These are phyloP conservation scores for Metschnikowia arizonensis DNA, from an alignment of 805 yeast species.

Conservation along the genomic window DNA sequence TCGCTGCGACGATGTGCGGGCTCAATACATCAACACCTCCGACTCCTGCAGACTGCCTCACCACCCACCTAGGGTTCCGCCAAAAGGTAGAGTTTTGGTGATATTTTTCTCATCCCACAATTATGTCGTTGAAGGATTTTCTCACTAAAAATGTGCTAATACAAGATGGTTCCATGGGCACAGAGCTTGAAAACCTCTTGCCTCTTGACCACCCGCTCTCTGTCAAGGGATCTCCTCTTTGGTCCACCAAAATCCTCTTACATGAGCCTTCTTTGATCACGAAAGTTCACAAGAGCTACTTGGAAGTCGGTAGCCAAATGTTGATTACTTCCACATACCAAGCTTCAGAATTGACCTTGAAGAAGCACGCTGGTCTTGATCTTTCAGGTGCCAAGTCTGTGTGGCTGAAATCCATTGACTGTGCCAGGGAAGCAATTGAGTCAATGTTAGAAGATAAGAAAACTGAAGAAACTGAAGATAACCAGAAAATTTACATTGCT, in stretches of 20 bases:
- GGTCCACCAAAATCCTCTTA: constrained; percentile 20
- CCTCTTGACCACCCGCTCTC: constrained; percentile 17
- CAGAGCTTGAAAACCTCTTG: constrained; percentile 16
- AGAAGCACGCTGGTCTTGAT: constrained; percentile 13
- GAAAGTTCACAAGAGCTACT: constrained; percentile 16
- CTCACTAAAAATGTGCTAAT: constrained; percentile 7
- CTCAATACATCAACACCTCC: background rate
- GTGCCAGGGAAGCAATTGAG: constrained; percentile 14
- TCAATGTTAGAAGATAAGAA: background rate
- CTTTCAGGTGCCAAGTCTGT: constrained; percentile 8
- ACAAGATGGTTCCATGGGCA: constrained; percentile 21
- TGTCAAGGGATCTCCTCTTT: constrained; percentile 19
- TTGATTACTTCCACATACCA: constrained; percentile 20
- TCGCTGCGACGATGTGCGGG: constrained; percentile 3
- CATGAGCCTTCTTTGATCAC: constrained; percentile 15
- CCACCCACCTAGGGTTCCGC: too few relatives aligned
- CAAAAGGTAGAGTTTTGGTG: too few relatives aligned
- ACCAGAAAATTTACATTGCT: constrained; percentile 32
- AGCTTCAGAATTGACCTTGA: constrained; percentile 16
- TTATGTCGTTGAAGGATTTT: constrained; percentile 10
- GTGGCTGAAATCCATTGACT: constrained; percentile 17
- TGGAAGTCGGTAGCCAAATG: constrained; percentile 18
- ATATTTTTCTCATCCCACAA: background rate
- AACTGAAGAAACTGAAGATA: too few relatives aligned
- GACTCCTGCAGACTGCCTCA: background rate